Evolutionary conservation across 495 filamentous ascomycete genomes (phyloP), one percentile per base, ranked within the genome.

Genomic region (Daldinia decipiens): DNA sequence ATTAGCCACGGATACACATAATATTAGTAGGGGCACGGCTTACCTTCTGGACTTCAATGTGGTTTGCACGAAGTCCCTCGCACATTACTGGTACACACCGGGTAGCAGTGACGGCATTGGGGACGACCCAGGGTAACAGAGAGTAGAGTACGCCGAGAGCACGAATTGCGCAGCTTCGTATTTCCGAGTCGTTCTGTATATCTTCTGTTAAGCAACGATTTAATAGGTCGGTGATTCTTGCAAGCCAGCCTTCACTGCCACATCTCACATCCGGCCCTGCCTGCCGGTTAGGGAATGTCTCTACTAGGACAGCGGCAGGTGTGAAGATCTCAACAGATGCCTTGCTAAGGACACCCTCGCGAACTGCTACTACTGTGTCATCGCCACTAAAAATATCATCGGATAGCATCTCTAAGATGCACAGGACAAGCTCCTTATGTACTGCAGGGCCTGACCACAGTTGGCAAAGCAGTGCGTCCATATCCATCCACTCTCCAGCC

Each of bases 331-430:
- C 95, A 62, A 97, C 90, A 74, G 94, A 91, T 9, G 92, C 91
- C 73, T 91, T 91, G 76, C 93, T 96, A 59, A 99, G 84, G 24
- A 92, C 88, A 36, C 87, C 89, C 73, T 93, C 92, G 51, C 95
- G 89, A 61, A 97, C 75, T 13, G 89, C 92, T 27, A 94, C 94
- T 4, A 92, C 89, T 3, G 90, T 84, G 80, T 98, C 95, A 68
- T 98, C 95, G 3, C 90, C 87, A 68, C 90, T 92, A 80, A 98
- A 97, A 31, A 98, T 87, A 70, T 98, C 96, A 70, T 98, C 96
- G 3, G 94, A 97, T 51, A 98, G 84, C n/a, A 90, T 93, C 80
- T 98, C 95, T 58, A 99, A 83, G 45, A 98, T 87, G 32, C 87
- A 88, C 6, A 97, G 83, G 15, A 97, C 93, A 40, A 97, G 82